A percentile compares a stretch with the other conserved stretches of the same genome.
Evolutionary conservation across 2,329 filamentous ascomycete species (phyloP).

Genomic region (Pestalotiopsis sp.): DNA sequence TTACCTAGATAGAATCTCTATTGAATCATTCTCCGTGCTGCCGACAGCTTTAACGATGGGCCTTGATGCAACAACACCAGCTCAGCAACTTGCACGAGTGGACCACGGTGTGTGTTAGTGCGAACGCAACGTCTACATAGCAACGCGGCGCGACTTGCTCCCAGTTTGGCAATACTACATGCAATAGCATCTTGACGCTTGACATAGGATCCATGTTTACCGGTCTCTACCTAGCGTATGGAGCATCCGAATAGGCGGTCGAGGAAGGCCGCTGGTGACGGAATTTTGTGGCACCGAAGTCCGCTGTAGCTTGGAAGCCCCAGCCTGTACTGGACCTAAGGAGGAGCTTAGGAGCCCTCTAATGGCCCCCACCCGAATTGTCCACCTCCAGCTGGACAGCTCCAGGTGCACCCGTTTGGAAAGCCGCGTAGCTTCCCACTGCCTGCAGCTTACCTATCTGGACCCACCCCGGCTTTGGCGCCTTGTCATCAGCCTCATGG

Average conservation of each 20-base stretch:
- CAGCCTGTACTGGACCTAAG: not conserved
- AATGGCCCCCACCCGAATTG: not conserved
- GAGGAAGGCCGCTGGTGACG: not conserved
- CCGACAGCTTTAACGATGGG: not conserved
- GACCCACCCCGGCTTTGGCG: not conserved
- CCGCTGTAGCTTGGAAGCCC: not conserved
- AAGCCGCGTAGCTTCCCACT: constrained; percentile 4
- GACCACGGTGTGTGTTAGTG: not conserved
- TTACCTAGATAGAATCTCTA: too few relatives aligned
- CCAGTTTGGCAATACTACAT: not conserved
- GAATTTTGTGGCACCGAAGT: not conserved
- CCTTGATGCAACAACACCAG: not conserved
- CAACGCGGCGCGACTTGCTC: not conserved
- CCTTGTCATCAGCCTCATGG: constrained; percentile 17
- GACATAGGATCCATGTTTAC: not conserved
- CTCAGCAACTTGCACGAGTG: not conserved
- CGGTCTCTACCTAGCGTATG: not conserved
- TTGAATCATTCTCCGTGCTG: too few relatives aligned
- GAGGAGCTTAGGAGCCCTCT: too few relatives aligned
- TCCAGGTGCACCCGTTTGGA: not conserved
- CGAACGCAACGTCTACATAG: not conserved
- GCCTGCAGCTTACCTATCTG: constrained; percentile 6
- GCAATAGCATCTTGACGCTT: not conserved
- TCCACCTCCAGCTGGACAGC: not conserved
- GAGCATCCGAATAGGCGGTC: not conserved